Percentiles rank a stretch among this genome's conserved stretches.
phyloP scores from a whole-genome alignment of 2,329 filamentous ascomycete genomes.

The Thelonectria blattea region DNA sequence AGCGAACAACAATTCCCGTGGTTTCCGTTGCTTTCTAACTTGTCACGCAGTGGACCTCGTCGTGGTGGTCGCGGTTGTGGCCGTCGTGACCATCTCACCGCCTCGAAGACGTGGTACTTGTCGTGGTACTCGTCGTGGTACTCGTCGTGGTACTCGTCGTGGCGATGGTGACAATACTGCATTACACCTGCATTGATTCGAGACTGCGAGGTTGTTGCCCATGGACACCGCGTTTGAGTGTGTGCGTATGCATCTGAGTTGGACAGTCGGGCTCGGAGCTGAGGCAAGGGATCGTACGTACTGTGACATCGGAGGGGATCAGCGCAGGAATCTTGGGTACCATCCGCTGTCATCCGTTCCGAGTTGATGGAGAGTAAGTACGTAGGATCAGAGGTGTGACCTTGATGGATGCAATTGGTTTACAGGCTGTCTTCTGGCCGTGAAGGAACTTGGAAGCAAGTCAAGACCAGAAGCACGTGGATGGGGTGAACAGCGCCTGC shows the following conservation, averaged over 20 bases:
- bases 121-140: constrained; percentile 9
- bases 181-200: neutral
- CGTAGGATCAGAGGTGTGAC: neutral
- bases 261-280: neutral
- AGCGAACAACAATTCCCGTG: neutral
- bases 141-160: neutral
- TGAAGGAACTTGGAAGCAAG: neutral
- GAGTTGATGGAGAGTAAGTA: neutral
- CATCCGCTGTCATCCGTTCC: constrained; percentile 6
- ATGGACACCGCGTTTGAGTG: neutral
- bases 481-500: neutral
- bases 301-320: constrained; percentile 11
- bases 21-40: neutral
- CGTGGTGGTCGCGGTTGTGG: constrained; percentile 1
- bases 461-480: too few species aligned
- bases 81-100: constrained; percentile 9
- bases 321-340: constrained; percentile 9
- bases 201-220: constrained; percentile 6
- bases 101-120: constrained; percentile 7
- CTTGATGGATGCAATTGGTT: neutral
- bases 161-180: neutral
- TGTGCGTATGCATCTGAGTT: neutral
- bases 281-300: neutral
- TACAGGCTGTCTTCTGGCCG: neutral
- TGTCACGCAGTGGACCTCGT: constrained; percentile 4